These are phyloP conservation scores for Funneliformis mosseae DNA, from an alignment of 192 early-diverging fungal species.

Conservation along the genomic window DNA sequence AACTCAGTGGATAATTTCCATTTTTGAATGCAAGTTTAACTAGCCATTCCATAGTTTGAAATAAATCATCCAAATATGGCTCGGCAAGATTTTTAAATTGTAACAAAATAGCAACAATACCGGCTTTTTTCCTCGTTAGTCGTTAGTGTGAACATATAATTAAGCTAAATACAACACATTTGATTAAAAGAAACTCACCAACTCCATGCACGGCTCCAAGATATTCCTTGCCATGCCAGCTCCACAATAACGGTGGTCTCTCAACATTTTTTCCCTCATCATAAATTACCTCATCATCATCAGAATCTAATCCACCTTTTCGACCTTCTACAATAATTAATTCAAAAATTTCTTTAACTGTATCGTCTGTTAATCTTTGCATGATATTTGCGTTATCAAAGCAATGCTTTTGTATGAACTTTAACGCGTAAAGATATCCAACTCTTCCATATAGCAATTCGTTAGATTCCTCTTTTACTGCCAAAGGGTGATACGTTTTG, in stretches of 20 bases:
- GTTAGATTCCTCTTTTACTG: background rate
- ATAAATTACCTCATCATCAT: too few species aligned
- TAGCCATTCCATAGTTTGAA: background rate
- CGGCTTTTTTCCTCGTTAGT: background rate
- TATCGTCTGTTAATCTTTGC: background rate
- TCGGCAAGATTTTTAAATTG: background rate
- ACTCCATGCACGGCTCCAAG: background rate
- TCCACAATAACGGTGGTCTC: constrained; percentile 3
- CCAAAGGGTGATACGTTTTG: background rate
- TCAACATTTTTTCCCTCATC: background rate
- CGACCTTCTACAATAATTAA: background rate
- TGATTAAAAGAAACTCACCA: background rate
- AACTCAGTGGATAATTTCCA: background rate
- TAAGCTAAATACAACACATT: background rate
- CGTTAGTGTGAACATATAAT: background rate
- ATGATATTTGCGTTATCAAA: background rate
- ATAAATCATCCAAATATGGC: background rate
- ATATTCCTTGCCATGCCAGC: background rate
- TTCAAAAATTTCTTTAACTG: constrained; percentile 1
- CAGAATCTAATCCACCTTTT: background rate
- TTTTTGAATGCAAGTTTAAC: background rate
- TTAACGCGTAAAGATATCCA: background rate
- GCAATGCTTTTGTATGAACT: background rate
- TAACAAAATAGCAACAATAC: background rate
- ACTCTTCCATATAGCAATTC: constrained; percentile 7